A percentile compares a stretch with the other conserved stretches of the same genome.
phyloP scores from a whole-genome alignment of 148 eudicot species.

The Cornus controversa region DNA sequence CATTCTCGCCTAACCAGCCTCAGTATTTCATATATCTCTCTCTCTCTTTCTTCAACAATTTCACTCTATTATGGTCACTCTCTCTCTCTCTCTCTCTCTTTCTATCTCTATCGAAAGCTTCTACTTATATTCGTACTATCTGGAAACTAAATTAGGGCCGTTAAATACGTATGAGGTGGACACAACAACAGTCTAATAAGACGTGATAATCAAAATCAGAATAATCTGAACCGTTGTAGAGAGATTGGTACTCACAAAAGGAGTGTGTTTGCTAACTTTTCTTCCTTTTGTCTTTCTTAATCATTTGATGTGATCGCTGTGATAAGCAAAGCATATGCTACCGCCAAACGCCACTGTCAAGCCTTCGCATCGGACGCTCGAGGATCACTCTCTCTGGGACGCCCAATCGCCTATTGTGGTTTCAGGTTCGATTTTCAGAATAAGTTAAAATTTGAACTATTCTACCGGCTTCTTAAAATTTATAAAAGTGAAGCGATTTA shows the following conservation, averaged over 20 bases:
- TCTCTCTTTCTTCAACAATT: background rate
- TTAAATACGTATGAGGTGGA: background rate
- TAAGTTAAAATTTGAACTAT: no score
- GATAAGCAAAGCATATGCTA: slow-evolving; percentile 8
- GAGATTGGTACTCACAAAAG: background rate
- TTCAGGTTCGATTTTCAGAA: no score
- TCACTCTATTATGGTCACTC: background rate
- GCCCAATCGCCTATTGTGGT: background rate
- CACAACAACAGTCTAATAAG: background rate
- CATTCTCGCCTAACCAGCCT: slow-evolving; percentile 14
- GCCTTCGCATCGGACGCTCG: background rate
- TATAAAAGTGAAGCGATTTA: no score
- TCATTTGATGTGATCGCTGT: background rate
- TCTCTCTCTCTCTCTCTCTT: slow-evolving; percentile 1
- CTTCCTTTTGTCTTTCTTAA: background rate
- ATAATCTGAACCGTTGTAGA: slow-evolving; percentile 3
- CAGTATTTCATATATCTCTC: background rate
- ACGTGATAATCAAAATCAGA: background rate
- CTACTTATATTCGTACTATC: no score
- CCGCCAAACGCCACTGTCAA: background rate
- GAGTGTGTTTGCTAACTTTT: background rate
- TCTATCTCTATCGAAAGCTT: background rate
- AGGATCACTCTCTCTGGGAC: background rate
- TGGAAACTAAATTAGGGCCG: background rate
- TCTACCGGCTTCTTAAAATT: no score